Percentiles rank a stretch among this genome's conserved stretches.
These are phyloP conservation scores for Aspergillus bridgeri DNA, from an alignment of 495 filamentous ascomycete species.

Conservation along the genomic window DNA sequence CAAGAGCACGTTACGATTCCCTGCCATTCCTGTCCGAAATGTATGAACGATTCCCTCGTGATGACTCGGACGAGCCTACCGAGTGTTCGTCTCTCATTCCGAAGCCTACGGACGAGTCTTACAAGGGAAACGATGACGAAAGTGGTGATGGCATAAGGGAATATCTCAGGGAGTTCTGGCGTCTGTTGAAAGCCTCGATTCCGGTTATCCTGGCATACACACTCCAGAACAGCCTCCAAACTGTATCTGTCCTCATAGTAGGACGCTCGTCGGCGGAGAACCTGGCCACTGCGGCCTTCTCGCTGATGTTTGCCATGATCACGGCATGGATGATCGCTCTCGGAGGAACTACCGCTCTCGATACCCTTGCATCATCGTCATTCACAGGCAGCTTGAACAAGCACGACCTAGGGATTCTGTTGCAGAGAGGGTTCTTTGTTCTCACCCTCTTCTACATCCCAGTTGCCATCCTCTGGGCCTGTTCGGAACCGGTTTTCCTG, in stretches of 20 bases:
- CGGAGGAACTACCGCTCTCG: slow-evolving; percentile 87
- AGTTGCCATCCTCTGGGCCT: slow-evolving; percentile 72
- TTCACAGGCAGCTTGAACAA: slow-evolving; percentile 82
- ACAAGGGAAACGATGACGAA: slow-evolving; percentile 9
- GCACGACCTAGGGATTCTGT: slow-evolving; percentile 75
- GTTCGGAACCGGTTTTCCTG: slow-evolving; percentile 71
- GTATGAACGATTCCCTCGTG: slow-evolving; percentile 4
- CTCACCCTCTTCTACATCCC: slow-evolving; percentile 72
- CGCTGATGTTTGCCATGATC: slow-evolving; percentile 92
- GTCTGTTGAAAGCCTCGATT: slow-evolving; percentile 64
- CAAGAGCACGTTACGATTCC: background rate
- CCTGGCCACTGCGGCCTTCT: slow-evolving; percentile 80
- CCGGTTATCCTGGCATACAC: slow-evolving; percentile 89
- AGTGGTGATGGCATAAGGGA: slow-evolving; percentile 14
- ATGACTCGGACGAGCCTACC: slow-evolving; percentile 15
- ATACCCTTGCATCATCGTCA: slow-evolving; percentile 82
- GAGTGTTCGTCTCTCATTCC: slow-evolving; percentile 50
- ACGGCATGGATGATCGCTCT: slow-evolving; percentile 88
- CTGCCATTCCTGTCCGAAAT: slow-evolving; percentile 2
- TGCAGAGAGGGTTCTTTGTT: slow-evolving; percentile 77
- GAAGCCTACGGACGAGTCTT: slow-evolving; percentile 27
- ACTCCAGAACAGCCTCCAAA: slow-evolving; percentile 86
- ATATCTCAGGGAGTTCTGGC: slow-evolving; percentile 61
- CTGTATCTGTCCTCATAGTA: slow-evolving; percentile 77
- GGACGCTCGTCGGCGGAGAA: slow-evolving; percentile 78